phyloP scores from a whole-genome alignment of 768 basidiomycete genomes.

The Kockovaella imperatae region DNA sequence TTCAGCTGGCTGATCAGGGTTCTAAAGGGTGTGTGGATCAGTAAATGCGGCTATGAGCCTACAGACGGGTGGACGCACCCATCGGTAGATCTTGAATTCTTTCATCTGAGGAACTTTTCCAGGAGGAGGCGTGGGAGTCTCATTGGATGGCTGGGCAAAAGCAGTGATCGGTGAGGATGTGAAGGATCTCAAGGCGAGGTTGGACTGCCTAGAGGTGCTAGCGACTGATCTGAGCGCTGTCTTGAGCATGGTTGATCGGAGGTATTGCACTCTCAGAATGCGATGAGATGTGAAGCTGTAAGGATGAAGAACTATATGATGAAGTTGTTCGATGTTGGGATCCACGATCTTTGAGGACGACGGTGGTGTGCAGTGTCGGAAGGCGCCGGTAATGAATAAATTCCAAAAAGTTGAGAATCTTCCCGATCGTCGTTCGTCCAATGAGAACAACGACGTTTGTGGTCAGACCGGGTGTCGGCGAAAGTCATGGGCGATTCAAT shows the following conservation, averaged over 20 bases:
- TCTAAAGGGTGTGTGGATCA: constrained; percentile 48
- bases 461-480: too few relatives aligned
- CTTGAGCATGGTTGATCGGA: neutral
- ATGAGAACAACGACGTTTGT: too few relatives aligned
- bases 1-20: constrained; percentile 86
- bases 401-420: too few relatives aligned
- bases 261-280: too few relatives aligned
- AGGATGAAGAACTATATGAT: too few relatives aligned
- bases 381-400: too few relatives aligned
- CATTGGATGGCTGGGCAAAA: constrained; percentile 27
- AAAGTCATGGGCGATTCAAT: too few relatives aligned
- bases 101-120: constrained; percentile 51
- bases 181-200: constrained; percentile 7
- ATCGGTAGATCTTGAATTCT: constrained; percentile 98
- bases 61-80: constrained; percentile 54
- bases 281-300: too few relatives aligned
- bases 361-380: too few relatives aligned
- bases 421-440: too few relatives aligned
- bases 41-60: neutral
- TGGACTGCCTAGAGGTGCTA: neutral
- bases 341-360: too few relatives aligned
- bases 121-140: constrained; percentile 12
- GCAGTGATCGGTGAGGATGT: neutral
- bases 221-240: neutral
- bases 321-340: too few relatives aligned